A percentile compares a stretch with the other conserved stretches of the same genome.
Conservation (phyloP, 352 stramenopile genomes). For the Halophytophthora polymorphica region DNA sequence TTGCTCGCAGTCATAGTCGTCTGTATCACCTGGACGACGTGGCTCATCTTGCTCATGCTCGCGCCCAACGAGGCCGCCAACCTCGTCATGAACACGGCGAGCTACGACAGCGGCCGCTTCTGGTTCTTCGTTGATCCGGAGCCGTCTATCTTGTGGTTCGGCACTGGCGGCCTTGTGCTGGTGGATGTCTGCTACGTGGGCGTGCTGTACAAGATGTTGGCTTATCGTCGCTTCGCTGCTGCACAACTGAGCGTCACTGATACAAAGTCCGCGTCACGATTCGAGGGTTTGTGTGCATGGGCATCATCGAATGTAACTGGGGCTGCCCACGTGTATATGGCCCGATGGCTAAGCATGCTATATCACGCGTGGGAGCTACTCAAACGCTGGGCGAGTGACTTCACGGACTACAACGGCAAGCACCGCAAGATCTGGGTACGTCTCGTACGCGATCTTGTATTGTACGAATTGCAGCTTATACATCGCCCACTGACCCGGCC, state of each 20-base stretch:
- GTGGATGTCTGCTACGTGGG: conserved; percentile 10
- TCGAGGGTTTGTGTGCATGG: no score
- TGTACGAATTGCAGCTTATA: not conserved
- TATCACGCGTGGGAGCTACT: no score
- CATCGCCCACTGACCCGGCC: not conserved
- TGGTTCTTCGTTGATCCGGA: conserved; percentile 22
- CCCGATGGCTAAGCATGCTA: conserved; percentile 2
- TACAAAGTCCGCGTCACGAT: no score
- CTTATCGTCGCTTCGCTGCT: conserved; percentile 4
- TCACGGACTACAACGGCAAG: conserved; percentile 16
- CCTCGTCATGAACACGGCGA: conserved; percentile 22
- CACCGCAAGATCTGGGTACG: conserved; percentile 16
- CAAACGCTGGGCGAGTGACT: conserved; percentile 5
- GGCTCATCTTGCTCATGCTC: conserved; percentile 22
- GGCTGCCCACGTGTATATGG: not conserved
- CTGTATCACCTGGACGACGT: conserved; percentile 23
- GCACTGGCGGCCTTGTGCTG: conserved; percentile 7
- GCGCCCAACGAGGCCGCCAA: conserved; percentile 24
- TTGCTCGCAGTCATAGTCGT: conserved; percentile 12
- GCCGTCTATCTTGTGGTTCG: conserved; percentile 9
- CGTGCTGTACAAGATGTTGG: conserved; percentile 21
- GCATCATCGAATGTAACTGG: not conserved
- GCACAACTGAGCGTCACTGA: no score
- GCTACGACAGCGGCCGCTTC: conserved; percentile 29
- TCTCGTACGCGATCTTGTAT: not conserved